Percentiles rank a stretch among this genome's conserved stretches.
phyloP scores from a whole-genome alignment of 441 rosid genomes.

The Corymbia calophylla region DNA sequence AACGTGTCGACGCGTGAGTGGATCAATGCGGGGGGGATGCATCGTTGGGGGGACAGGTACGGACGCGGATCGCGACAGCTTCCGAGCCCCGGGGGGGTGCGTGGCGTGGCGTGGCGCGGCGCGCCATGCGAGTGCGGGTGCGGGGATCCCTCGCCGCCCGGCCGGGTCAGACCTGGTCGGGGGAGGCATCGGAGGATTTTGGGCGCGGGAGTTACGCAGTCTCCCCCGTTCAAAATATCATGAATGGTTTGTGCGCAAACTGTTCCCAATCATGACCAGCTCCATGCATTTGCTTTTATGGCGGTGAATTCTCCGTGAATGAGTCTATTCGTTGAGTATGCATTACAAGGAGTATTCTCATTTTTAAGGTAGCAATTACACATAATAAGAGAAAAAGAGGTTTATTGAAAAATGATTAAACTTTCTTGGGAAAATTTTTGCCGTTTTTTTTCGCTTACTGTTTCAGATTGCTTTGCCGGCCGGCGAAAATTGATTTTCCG shows the following conservation, averaged over 20 bases:
- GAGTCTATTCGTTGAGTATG: too few species aligned
- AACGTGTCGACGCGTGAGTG: neutral
- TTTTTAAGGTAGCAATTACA: neutral
- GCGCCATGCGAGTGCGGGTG: neutral
- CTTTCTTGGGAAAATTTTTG: too few species aligned
- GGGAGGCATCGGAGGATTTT: too few species aligned
- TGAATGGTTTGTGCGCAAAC: too few species aligned
- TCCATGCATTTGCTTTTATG: too few species aligned
- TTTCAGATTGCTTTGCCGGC: too few species aligned
- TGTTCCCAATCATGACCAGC: neutral
- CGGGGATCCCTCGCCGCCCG: neutral
- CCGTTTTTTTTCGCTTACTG: too few species aligned
- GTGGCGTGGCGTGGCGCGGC: too few species aligned
- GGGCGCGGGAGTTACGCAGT: neutral
- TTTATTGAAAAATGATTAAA: neutral
- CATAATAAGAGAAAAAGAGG: fast-evolving
- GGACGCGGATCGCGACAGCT: neutral
- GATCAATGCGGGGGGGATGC: neutral
- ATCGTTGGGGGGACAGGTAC: neutral
- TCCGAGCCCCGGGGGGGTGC: neutral
- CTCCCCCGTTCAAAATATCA: too few species aligned
- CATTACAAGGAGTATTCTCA: neutral
- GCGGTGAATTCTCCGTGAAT: neutral
- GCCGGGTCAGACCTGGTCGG: neutral
- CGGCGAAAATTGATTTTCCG: too few species aligned